phyloP scores from a whole-genome alignment of 331 rosid genomes.

The Pyrus hybrid region DNA sequence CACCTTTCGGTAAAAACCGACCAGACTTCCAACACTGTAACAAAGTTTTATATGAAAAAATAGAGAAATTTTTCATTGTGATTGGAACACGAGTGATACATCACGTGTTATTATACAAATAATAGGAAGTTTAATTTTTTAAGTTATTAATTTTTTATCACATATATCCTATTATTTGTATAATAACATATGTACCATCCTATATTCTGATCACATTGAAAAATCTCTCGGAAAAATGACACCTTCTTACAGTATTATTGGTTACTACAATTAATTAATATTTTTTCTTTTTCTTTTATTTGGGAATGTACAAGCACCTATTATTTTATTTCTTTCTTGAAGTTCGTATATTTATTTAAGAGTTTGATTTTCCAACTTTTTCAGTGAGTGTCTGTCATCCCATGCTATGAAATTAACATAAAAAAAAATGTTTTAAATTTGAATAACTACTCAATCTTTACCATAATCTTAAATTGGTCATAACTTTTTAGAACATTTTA shows the following conservation, averaged over 20 bases:
- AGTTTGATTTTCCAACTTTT: neutral
- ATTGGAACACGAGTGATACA: no score
- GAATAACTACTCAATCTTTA: no score
- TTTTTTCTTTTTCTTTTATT: neutral
- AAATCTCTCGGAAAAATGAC: neutral
- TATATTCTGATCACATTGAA: fast-evolving
- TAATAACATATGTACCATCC: fast-evolving
- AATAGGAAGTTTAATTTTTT: no score
- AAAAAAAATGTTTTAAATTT: no score
- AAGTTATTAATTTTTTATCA: no score
- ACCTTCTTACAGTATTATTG: neutral
- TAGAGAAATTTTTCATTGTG: fast-evolving
- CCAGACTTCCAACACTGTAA: neutral
- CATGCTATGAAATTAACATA: neutral
- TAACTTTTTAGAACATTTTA: no score
- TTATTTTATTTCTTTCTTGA: neutral
- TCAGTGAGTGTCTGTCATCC: neutral
- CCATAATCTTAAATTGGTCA: no score
- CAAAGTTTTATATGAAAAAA: neutral
- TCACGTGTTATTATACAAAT: no score
- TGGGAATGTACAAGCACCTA: neutral
- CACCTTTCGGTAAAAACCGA: neutral
- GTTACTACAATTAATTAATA: neutral
- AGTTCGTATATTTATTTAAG: neutral
- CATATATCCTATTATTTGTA: no score